Percentiles rank a stretch among this genome's conserved stretches.
Evolutionary conservation across 331 rosid species (phyloP).

Genomic region (Ulmus americana): DNA sequence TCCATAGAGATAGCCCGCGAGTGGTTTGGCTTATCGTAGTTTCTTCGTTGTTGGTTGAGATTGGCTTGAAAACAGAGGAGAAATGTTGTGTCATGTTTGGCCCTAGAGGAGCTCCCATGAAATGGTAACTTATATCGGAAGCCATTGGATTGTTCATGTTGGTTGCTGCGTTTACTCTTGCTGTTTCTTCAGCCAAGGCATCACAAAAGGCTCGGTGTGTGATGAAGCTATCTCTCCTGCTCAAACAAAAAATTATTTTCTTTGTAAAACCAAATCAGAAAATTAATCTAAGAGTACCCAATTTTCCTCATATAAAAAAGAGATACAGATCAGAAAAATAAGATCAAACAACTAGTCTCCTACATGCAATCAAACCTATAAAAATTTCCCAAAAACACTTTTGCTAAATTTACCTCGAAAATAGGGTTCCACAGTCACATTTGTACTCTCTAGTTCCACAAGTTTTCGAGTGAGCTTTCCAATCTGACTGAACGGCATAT

Average conservation of each 20-base stretch:
- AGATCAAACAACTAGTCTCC: constrained; percentile 3
- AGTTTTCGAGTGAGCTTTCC: constrained; percentile 88
- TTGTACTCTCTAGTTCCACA: constrained; percentile 91
- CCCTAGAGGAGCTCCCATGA: constrained; percentile 42
- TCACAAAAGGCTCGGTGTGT: constrained; percentile 93
- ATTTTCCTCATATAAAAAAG: background rate
- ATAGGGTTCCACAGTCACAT: constrained; percentile 84
- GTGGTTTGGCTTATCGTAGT: constrained; percentile 9
- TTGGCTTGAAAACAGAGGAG: constrained; percentile 55
- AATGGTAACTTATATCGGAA: constrained; percentile 37
- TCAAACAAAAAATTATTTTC: constrained; percentile 2
- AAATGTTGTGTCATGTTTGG: constrained; percentile 46
- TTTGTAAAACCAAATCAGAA: background rate
- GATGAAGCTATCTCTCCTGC: constrained; percentile 92
- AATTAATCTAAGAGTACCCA: background rate
- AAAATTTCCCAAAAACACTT: constrained; percentile 1
- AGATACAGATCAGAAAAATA: constrained; percentile 4
- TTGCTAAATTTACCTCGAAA: constrained; percentile 52
- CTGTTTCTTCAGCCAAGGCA: constrained; percentile 95
- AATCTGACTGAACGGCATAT: constrained; percentile 84
- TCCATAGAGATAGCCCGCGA: constrained; percentile 40
- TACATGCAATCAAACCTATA: constrained; percentile 3
- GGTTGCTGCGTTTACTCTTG: constrained; percentile 59
- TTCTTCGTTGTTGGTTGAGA: constrained; percentile 30
- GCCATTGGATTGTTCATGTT: constrained; percentile 30